Conservation (phyloP, 2,329 filamentous ascomycete species). For the Periconia sp. region DNA sequence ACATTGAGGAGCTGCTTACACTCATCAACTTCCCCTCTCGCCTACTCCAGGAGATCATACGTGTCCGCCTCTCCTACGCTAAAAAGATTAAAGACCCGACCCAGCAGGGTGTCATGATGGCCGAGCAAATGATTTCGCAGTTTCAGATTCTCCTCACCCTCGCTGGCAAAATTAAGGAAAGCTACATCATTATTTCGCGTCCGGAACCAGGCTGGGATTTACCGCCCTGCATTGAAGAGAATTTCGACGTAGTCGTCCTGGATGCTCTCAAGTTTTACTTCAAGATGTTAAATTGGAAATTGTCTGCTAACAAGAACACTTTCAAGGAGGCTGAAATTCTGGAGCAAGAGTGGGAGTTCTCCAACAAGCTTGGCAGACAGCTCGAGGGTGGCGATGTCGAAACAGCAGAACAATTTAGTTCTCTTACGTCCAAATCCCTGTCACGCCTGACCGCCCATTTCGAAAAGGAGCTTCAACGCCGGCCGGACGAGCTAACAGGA, state of each 20-base stretch:
- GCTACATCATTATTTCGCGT: conserved; percentile 82
- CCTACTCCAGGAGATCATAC: conserved; percentile 95
- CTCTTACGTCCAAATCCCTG: conserved; percentile 90
- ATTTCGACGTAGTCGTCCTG: conserved; percentile 88
- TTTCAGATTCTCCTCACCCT: conserved; percentile 93
- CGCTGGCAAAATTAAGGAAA: conserved; percentile 89
- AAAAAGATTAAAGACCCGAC: conserved; percentile 95
- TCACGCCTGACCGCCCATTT: conserved; percentile 89
- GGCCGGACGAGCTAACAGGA: conserved; percentile 77
- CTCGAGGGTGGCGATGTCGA: conserved; percentile 95
- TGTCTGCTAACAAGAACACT: conserved; percentile 96
- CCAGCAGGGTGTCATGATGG: conserved; percentile 90
- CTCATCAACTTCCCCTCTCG: conserved; percentile 97
- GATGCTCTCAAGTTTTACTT: conserved; percentile 98
- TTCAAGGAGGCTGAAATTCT: conserved; percentile 98
- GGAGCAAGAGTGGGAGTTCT: conserved; percentile 98
- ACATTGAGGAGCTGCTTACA: conserved; percentile 94
- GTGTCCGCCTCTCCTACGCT: conserved; percentile 86
- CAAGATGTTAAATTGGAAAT: conserved; percentile 97
- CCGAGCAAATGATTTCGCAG: conserved; percentile 96
- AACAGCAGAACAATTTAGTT: conserved; percentile 95
- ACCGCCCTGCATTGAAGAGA: conserved; percentile 94
- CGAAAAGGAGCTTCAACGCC: conserved; percentile 84
- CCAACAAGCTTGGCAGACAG: conserved; percentile 88
- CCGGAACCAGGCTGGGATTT: conserved; percentile 94